phyloP scores from a whole-genome alignment of 2,329 filamentous ascomycete species.

The Alternaria gansuensis region DNA sequence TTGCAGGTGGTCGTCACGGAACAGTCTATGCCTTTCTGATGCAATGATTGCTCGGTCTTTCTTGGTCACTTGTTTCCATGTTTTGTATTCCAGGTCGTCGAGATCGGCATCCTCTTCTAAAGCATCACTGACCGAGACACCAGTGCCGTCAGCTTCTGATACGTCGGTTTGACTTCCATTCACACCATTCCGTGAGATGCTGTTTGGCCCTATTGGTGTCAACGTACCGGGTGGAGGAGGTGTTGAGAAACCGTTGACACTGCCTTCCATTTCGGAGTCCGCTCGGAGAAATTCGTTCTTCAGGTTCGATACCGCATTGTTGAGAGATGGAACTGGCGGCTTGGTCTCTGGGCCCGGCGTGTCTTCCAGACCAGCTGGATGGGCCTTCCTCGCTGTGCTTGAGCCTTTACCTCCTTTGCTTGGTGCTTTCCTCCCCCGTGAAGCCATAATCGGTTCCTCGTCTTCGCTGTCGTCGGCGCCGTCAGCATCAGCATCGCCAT shows the following conservation, averaged over 20 bases:
- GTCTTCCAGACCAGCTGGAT: slow-evolving; percentile 76
- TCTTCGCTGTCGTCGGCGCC: slow-evolving; percentile 92
- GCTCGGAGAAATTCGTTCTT: slow-evolving; percentile 64
- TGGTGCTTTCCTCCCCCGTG: slow-evolving; percentile 86
- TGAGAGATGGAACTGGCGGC: slow-evolving; percentile 68
- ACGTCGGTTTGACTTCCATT: slow-evolving; percentile 77
- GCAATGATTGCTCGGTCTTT: slow-evolving; percentile 89
- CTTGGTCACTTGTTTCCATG: slow-evolving; percentile 99
- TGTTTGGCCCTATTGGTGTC: slow-evolving; percentile 78
- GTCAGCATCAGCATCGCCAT: slow-evolving; percentile 80
- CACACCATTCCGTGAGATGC: slow-evolving; percentile 65
- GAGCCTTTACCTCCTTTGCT: slow-evolving; percentile 76
- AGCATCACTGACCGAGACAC: slow-evolving; percentile 72
- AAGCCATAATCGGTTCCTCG: slow-evolving; percentile 94
- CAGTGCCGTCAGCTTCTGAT: slow-evolving; percentile 83
- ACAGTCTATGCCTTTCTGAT: slow-evolving; percentile 84
- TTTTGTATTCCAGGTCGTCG: slow-evolving; percentile 90
- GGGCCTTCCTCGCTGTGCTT: slow-evolving; percentile 73
- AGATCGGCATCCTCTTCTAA: slow-evolving; percentile 80
- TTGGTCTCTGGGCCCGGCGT: slow-evolving; percentile 81
- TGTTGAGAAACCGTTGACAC: slow-evolving; percentile 83
- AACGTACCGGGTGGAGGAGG: slow-evolving; percentile 79
- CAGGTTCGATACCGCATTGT: slow-evolving; percentile 59
- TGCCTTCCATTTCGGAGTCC: slow-evolving; percentile 85
- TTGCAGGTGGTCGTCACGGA: slow-evolving; percentile 85